Conservation (phyloP, 805 yeast genomes). For the Kodamaea restingae region DNA sequence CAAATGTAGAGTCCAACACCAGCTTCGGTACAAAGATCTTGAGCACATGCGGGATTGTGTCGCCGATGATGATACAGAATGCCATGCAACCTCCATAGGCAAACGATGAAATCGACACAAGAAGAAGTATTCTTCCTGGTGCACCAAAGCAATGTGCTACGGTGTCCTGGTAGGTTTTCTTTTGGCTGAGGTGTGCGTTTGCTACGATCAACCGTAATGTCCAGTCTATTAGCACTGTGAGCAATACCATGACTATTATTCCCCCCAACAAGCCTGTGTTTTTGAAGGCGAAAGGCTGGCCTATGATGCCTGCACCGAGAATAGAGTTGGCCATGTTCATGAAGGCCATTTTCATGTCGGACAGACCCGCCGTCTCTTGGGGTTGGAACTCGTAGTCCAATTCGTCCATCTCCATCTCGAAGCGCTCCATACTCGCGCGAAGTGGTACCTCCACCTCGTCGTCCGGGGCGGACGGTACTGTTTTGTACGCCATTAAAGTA, state of each 20-base stretch:
- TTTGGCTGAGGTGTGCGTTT: conserved; percentile 74
- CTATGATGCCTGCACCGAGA: conserved; percentile 93
- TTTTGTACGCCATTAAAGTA: conserved; percentile 2
- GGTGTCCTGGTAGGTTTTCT: conserved; percentile 79
- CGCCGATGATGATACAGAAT: conserved; percentile 91
- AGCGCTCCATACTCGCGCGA: conserved; percentile 5
- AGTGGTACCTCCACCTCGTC: not conserved
- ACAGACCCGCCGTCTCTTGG: conserved; percentile 20
- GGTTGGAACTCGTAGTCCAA: conserved; percentile 7
- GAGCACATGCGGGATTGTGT: conserved; percentile 87
- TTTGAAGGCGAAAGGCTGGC: conserved; percentile 84
- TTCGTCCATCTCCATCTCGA: conserved; percentile 8
- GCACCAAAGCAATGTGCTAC: conserved; percentile 76
- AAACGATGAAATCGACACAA: conserved; percentile 78
- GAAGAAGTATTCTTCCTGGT: conserved; percentile 60
- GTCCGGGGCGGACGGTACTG: conserved; percentile 4
- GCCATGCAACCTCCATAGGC: conserved; percentile 96
- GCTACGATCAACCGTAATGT: conserved; percentile 74
- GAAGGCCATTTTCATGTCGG: conserved; percentile 74
- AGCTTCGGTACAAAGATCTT: conserved; percentile 55
- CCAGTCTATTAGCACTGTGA: conserved; percentile 83
- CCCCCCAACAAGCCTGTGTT: conserved; percentile 82
- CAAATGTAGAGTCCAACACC: conserved; percentile 32
- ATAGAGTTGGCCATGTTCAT: conserved; percentile 97
- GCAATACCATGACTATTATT: conserved; percentile 49